phyloP scores from a whole-genome alignment of 305 asterid species.

The Fraxinus greggii region DNA sequence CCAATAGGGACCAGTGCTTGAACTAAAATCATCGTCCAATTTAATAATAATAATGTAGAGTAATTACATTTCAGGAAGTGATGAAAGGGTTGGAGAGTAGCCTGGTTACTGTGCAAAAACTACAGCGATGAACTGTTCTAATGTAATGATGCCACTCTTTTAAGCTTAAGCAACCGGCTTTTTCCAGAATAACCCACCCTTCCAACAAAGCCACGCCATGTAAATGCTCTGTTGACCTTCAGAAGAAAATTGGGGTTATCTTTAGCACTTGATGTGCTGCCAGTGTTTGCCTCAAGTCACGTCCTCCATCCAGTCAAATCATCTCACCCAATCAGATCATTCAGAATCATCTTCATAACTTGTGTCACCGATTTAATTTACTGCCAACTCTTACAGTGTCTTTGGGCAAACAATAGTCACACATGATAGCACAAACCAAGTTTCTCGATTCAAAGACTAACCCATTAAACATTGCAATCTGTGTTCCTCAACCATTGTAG shows the following conservation, averaged over 20 bases:
- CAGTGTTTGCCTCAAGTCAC: conserved; percentile 33
- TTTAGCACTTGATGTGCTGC: conserved; percentile 39
- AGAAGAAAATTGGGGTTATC: conserved; percentile 32
- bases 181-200: conserved; percentile 33
- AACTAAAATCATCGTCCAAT: not conserved
- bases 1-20: not conserved
- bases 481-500: conserved; percentile 60
- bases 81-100: conserved; percentile 26
- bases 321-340: conserved; percentile 27
- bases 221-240: conserved; percentile 32
- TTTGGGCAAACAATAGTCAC: conserved; percentile 35
- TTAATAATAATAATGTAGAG: not conserved
- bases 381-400: conserved; percentile 37
- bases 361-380: conserved; percentile 29
- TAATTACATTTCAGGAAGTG: conserved; percentile 44
- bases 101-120: conserved; percentile 38
- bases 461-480: conserved; percentile 26
- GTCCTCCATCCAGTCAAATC: conserved; percentile 23
- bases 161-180: conserved; percentile 16
- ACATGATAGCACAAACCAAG: conserved; percentile 53
- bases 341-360: conserved; percentile 27
- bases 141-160: conserved; percentile 9
- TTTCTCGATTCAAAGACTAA: conserved; percentile 52
- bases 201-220: conserved; percentile 36
- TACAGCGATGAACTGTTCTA: conserved; percentile 27